Evolutionary conservation across 495 filamentous ascomycete species (phyloP).

Genomic region (Trichocladium uniseriatum): DNA sequence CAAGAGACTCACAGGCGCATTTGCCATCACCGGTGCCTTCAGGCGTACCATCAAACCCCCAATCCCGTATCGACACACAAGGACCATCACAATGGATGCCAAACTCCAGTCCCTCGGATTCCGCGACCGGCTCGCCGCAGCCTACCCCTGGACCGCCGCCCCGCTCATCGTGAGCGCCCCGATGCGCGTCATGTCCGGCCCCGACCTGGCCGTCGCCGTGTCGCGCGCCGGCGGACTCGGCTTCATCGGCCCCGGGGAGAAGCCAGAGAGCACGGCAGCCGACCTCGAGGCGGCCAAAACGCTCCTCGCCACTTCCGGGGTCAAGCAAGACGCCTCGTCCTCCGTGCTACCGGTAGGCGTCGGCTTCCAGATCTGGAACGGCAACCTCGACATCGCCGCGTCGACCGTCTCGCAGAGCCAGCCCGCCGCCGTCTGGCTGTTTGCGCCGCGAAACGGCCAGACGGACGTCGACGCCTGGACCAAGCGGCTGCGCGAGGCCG

Average conservation of each 20-base stretch:
- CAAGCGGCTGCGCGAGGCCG: conserved; percentile 35
- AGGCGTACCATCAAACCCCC: background rate
- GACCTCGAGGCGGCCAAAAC: conserved; percentile 64
- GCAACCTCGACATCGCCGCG: conserved; percentile 47
- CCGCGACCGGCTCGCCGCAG: conserved; percentile 3
- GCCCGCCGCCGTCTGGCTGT: conserved; percentile 65
- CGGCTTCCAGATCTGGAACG: conserved; percentile 80
- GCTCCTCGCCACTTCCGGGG: conserved; percentile 44
- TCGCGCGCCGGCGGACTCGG: conserved; percentile 89
- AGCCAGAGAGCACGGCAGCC: conserved; percentile 63
- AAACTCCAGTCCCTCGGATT: conserved; percentile 3
- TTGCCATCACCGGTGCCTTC: background rate
- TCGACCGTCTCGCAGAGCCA: conserved; percentile 35
- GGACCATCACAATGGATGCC: background rate
- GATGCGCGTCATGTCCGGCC: conserved; percentile 61
- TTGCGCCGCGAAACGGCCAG: conserved; percentile 43
- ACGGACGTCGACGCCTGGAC: conserved; percentile 50
- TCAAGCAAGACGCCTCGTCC: conserved; percentile 57
- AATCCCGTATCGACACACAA: too few relatives aligned
- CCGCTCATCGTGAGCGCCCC: conserved; percentile 62
- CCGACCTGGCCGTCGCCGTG: conserved; percentile 80
- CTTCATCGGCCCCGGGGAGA: conserved; percentile 81
- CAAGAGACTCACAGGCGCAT: too few relatives aligned
- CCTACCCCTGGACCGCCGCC: conserved; percentile 54
- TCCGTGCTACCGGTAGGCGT: conserved; percentile 88